Evolutionary conservation across 805 yeast genomes (phyloP).

Genomic region (Danielozyma ontarioensis): DNA sequence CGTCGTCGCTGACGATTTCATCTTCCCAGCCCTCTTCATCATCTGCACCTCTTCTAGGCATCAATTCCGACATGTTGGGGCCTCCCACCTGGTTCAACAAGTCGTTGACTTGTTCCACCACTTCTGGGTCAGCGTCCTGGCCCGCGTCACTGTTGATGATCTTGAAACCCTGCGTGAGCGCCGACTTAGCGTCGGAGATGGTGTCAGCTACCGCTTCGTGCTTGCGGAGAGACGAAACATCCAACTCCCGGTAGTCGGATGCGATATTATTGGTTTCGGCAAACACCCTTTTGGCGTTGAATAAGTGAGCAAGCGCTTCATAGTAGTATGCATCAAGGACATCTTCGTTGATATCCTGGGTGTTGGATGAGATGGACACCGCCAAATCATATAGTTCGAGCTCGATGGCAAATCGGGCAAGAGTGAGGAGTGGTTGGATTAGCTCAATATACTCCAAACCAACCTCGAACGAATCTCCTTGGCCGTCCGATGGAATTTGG

Average conservation of each 20-base stretch:
- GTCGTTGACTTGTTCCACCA: constrained; percentile 47
- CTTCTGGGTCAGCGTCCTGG: constrained; percentile 53
- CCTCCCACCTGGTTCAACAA: constrained; percentile 60
- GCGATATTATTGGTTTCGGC: constrained; percentile 2
- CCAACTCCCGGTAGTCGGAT: constrained; percentile 39
- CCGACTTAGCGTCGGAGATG: constrained; percentile 36
- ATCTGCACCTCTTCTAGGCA: constrained; percentile 27
- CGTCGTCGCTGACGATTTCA: constrained; percentile 39
- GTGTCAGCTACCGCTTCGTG: constrained; percentile 23
- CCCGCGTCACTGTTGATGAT: constrained; percentile 31
- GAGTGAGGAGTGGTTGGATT: constrained; percentile 66
- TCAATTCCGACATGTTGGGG: constrained; percentile 40
- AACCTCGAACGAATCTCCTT: constrained; percentile 37
- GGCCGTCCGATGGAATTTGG: constrained; percentile 4
- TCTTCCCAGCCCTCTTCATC: constrained; percentile 51
- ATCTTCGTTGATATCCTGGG: constrained; percentile 79
- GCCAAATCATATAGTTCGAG: constrained; percentile 66
- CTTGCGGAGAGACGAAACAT: constrained; percentile 14
- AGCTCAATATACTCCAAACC: constrained; percentile 56
- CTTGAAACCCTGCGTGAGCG: constrained; percentile 43
- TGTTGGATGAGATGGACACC: constrained; percentile 54
- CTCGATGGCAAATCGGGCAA: constrained; percentile 75
- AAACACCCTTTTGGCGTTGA: constrained; percentile 30
- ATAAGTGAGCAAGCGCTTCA: constrained; percentile 69
- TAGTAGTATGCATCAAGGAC: constrained; percentile 77